Conservation (phyloP, 2,329 filamentous ascomycete genomes). For the Exophiala sp. region DNA sequence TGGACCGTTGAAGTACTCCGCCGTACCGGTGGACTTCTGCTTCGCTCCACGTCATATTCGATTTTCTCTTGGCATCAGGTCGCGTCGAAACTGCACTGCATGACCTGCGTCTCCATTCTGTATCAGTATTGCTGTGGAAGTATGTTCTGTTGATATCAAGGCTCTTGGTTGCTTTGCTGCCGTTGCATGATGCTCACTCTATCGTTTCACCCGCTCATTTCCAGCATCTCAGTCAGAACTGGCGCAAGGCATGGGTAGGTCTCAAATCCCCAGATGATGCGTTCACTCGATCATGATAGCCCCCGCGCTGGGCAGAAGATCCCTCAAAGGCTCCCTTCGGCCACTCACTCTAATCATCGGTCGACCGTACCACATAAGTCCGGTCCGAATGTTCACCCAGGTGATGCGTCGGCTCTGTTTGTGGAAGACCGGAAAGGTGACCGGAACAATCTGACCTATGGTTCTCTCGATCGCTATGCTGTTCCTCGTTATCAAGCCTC, state of each 20-base stretch:
- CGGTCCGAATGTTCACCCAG: neutral
- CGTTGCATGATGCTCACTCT: no score
- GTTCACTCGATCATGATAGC: neutral
- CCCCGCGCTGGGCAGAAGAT: neutral
- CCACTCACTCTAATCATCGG: neutral
- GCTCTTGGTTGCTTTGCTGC: no score
- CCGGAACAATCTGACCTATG: conserved; percentile 66
- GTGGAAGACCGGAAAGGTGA: conserved; percentile 66
- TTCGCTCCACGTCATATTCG: no score
- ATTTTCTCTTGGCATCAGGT: no score
- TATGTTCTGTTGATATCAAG: no score
- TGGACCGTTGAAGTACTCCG: no score
- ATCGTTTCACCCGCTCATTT: neutral
- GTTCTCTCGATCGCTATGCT: conserved; percentile 63
- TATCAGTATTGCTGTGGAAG: no score
- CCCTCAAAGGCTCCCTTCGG: neutral
- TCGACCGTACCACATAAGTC: neutral
- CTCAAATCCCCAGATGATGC: neutral
- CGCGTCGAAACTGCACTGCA: no score
- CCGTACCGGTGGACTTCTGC: no score
- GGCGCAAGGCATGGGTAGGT: neutral
- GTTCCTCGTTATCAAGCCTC: conserved; percentile 65
- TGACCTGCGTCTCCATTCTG: no score
- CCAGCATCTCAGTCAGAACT: neutral
- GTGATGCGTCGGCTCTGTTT: conserved; percentile 11